A percentile compares a stretch with the other conserved stretches of the same genome.
Conservation (phyloP, 202 grass and related monocot species). For the Brachypodium distachyon region DNA sequence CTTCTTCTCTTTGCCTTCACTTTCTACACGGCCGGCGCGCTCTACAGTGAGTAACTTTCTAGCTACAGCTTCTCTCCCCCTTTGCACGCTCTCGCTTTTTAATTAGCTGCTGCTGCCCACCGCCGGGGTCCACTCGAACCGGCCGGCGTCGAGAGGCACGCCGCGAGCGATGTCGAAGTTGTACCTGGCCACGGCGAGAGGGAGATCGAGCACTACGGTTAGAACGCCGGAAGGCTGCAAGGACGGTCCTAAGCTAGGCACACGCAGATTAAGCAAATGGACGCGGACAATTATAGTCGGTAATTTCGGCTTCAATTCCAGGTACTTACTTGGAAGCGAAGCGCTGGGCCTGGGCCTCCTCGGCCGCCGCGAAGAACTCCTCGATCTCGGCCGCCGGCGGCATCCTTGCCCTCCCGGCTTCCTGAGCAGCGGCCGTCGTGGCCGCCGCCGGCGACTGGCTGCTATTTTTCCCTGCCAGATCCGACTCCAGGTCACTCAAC, state of each 20-base stretch:
- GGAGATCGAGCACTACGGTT: neutral
- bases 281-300: neutral
- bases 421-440: neutral
- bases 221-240: conserved; percentile 1
- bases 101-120: neutral
- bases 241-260: neutral
- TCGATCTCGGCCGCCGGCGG: conserved; percentile 62
- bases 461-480: conserved; percentile 18
- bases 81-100: conserved; percentile 38
- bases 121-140: conserved; percentile 70
- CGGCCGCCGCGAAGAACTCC: conserved; percentile 65
- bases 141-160: conserved; percentile 57
- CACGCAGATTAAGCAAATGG: neutral
- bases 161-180: conserved; percentile 86
- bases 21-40: conserved; percentile 29
- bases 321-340: conserved; percentile 74
- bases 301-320: neutral
- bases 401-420: neutral
- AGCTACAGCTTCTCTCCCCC: conserved; percentile 7
- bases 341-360: conserved; percentile 47
- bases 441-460: neutral
- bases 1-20: neutral
- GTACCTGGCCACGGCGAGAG: conserved; percentile 50
- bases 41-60: conserved; percentile 14
- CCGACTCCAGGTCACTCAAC: conserved; percentile 63